phyloP scores from a whole-genome alignment of 148 eudicot genomes.

The Heliosperma pusillum region DNA sequence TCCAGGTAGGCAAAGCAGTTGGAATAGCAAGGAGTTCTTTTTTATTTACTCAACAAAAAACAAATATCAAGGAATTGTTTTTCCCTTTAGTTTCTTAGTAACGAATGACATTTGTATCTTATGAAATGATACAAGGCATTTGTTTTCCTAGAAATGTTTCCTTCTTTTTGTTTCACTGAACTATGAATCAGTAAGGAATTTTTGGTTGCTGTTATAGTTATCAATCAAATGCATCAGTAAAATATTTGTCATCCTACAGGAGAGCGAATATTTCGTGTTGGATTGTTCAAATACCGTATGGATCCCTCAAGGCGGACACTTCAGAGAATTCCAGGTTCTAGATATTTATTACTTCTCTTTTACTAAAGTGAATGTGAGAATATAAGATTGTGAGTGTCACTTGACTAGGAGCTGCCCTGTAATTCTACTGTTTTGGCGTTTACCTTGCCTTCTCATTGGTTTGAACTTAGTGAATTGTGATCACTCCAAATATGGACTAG shows the following conservation, averaged over 20 bases:
- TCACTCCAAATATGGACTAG: neutral
- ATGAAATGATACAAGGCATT: neutral
- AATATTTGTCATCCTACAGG: conserved; percentile 42
- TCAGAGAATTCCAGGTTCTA: conserved; percentile 64
- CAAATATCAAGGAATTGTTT: neutral
- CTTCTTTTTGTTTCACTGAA: neutral
- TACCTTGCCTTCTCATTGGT: neutral
- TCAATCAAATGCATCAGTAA: conserved; percentile 1
- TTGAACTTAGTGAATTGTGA: neutral
- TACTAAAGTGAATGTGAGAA: neutral
- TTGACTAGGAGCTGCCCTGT: neutral
- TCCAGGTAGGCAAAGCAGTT: conserved; percentile 43
- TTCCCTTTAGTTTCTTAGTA: conserved; percentile 7
- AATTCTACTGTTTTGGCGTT: neutral
- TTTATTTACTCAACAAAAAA: neutral
- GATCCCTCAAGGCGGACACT: conserved; percentile 73
- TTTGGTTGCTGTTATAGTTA: conserved; percentile 7
- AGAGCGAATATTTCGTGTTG: conserved; percentile 76
- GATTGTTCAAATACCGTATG: conserved; percentile 75
- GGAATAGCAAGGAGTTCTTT: conserved; percentile 3
- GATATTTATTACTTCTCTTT: conserved; percentile 10
- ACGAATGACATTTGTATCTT: neutral
- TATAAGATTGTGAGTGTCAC: neutral
- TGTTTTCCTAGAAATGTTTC: neutral
- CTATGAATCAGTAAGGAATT: neutral